Evolutionary conservation across 1,139 yeast species (phyloP), one percentile per base, ranked within the genome.

Genomic region (Blastobotrys indianensis): DNA sequence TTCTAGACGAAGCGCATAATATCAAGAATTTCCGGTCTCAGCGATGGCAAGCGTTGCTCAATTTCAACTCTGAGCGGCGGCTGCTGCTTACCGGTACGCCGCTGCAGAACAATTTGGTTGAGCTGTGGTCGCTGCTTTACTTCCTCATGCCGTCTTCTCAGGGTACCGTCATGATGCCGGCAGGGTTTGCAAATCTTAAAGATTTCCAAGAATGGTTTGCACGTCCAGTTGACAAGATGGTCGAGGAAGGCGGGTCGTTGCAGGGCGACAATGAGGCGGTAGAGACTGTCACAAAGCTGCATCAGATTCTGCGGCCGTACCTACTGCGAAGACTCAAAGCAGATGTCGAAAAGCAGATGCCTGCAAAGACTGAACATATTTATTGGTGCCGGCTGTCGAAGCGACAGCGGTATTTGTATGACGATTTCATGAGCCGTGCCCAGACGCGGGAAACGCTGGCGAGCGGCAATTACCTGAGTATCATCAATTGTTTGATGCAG

Each of bases 141-240:
- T 92, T 92, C 61, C 70, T 92, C 56, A 94, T 94, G 99, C 99
- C 99, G 0, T 84, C 94, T 1, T 75, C 87, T 0, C 81, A 82
- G 47, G 79, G 75, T 41, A 69, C 77, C 31, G 73, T 77, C 11
- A 80, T 79, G 58, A 84, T 86, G 88, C 95, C 96, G 0, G 94
- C 87, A 44, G 97, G 97, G 1, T 94, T 94, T 76, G 97, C 99
- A 1, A 88, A 90, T 58, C 71, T 94, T 52, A 92, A 86, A 53
- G 95, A 94, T 58, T 94, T 94, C 65, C 98, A 94, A 59, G 94
- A 86, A 54, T 94, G 98, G 99, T 94, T 94, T 65, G 97, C 97
- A 4, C 79, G 82, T 52, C 98, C 99, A 0, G 97, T 94, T 3
- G 97, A 94, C 63, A 85, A 79, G 56, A 79, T 94, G 52, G 80